Conservation (phyloP, 257 asterid species). For the Sherardia arvensis region DNA sequence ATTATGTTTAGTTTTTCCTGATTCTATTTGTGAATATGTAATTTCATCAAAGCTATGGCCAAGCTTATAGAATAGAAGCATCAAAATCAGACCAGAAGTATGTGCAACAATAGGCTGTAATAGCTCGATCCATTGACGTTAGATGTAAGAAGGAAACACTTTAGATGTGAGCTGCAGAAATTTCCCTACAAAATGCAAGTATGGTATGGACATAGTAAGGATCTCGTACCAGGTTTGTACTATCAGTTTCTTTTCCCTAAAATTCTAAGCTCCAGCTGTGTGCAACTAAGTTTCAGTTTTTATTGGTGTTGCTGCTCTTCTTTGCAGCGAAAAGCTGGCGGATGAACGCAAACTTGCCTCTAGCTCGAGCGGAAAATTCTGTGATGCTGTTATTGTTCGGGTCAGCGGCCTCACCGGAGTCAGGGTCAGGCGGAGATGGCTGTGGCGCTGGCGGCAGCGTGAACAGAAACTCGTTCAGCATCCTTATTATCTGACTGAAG, state of each 20-base stretch:
- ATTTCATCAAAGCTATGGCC: no score
- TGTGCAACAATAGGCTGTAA: no score
- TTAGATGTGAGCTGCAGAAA: background rate
- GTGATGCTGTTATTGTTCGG: constrained; percentile 47
- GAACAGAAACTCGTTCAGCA: constrained; percentile 66
- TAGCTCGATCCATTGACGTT: no score
- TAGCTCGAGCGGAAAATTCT: constrained; percentile 72
- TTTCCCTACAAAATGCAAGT: background rate
- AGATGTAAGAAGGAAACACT: background rate
- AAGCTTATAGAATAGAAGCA: no score
- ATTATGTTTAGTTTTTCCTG: no score
- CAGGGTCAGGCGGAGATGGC: constrained; percentile 30
- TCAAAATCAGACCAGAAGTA: background rate
- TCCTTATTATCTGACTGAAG: constrained; percentile 79
- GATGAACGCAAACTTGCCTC: constrained; percentile 73
- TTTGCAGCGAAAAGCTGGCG: constrained; percentile 88
- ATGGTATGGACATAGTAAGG: background rate
- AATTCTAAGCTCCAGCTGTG: constrained; percentile 4
- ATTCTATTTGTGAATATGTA: no score
- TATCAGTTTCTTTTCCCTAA: background rate
- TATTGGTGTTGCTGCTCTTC: constrained; percentile 65
- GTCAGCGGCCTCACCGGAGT: constrained; percentile 24
- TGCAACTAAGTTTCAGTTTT: background rate
- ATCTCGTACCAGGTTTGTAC: background rate
- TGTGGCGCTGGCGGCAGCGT: constrained; percentile 38